Evolutionary conservation across 805 yeast genomes (phyloP).

Genomic region (Candida patagonica): DNA sequence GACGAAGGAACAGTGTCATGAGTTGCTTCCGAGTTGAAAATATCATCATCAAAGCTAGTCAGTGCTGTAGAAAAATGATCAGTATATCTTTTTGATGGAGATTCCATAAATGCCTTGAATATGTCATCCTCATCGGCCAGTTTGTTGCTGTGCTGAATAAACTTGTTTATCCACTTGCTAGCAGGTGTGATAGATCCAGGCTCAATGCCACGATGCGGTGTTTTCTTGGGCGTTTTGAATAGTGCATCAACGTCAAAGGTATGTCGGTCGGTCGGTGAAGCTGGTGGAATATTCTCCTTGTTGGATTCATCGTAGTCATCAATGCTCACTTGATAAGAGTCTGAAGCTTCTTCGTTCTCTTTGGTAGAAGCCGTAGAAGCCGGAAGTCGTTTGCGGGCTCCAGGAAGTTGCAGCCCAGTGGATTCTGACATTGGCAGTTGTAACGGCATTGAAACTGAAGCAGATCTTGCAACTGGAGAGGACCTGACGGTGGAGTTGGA

Average conservation of each 20-base stretch:
- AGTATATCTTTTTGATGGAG: slow-evolving; percentile 7
- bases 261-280: slow-evolving; percentile 1
- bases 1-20: slow-evolving; percentile 10
- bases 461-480: too few species aligned
- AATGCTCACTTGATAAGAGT: background rate
- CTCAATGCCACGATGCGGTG: background rate
- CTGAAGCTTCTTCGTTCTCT: background rate
- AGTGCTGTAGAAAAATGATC: slow-evolving; percentile 3
- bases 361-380: background rate
- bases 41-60: slow-evolving; percentile 4
- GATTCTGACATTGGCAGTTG: background rate
- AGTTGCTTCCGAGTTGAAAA: slow-evolving; percentile 2
- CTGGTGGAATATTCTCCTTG: slow-evolving; percentile 15
- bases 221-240: slow-evolving; percentile 11
- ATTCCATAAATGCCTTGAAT: slow-evolving; percentile 14
- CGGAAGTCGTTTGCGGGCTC: background rate
- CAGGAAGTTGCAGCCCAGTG: background rate
- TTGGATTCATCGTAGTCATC: slow-evolving; percentile 6
- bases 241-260: slow-evolving; percentile 10
- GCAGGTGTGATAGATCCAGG: slow-evolving; percentile 9
- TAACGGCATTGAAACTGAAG: background rate
- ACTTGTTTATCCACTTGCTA: slow-evolving; percentile 12
- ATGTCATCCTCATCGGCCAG: slow-evolving; percentile 15
- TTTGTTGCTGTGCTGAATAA: slow-evolving; percentile 8
- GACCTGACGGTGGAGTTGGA: background rate